Percentiles rank a stretch among this genome's conserved stretches.
These are phyloP conservation scores for Leccinum broughii DNA, from an alignment of 768 basidiomycete genomes.

Conservation along the genomic window DNA sequence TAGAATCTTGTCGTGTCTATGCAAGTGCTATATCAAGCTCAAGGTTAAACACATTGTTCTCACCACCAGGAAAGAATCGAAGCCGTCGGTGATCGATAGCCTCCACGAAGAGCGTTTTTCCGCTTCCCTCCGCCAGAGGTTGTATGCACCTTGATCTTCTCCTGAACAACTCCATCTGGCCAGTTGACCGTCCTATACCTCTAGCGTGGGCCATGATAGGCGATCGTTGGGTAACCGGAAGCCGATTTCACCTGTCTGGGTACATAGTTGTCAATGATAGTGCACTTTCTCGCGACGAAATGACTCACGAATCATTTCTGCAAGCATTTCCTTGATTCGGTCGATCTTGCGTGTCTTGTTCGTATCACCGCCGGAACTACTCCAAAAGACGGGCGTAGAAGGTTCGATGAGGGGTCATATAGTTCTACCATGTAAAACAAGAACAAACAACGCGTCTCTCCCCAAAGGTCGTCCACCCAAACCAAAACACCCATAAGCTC, in stretches of 20 bases:
- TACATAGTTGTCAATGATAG: not conserved
- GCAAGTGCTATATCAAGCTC: not conserved
- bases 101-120: not conserved
- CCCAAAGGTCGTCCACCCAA: no score
- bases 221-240: no score
- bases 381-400: not conserved
- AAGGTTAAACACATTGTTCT: not conserved
- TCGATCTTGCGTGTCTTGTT: constrained; percentile 1
- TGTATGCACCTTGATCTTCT: no score
- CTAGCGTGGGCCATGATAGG: no score
- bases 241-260: not conserved
- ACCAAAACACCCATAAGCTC: not conserved
- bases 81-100: not conserved
- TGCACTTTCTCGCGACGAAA: not conserved
- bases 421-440: no score
- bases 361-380: not conserved
- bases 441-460: no score
- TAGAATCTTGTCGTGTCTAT: not conserved
- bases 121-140: not conserved
- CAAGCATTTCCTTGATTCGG: constrained; percentile 1
- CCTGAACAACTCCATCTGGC: no score
- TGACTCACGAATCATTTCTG: constrained; percentile 10
- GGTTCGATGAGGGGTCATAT: not conserved
- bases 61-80: not conserved
- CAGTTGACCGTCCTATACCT: no score